Evolutionary conservation across 2,329 filamentous ascomycete species (phyloP).

Genomic region (Basipetospora chlamydospora): DNA sequence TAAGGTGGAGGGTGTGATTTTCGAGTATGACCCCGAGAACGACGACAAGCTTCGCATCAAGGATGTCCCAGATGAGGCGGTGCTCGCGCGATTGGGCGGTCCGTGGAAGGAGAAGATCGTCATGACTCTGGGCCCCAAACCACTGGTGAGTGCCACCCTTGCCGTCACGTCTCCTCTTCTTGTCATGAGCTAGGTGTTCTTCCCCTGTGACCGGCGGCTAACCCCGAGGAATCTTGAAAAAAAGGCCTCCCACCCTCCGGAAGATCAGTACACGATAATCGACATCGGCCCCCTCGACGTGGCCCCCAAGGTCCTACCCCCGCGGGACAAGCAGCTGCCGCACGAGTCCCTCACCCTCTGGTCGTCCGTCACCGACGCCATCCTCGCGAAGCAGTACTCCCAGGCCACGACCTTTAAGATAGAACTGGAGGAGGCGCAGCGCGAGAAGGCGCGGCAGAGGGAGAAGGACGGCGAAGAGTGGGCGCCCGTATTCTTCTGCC

Average conservation of each 20-base stretch:
- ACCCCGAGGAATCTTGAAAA: too few relatives aligned
- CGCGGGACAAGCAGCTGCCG: constrained; percentile 60
- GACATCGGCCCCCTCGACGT: constrained; percentile 77
- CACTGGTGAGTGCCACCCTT: constrained; percentile 28
- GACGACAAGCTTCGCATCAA: constrained; percentile 68
- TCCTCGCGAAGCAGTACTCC: constrained; percentile 66
- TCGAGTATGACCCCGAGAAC: constrained; percentile 76
- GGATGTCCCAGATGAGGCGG: constrained; percentile 73
- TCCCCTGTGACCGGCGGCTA: too few relatives aligned
- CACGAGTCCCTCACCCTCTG: constrained; percentile 87
- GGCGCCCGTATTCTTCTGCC: constrained; percentile 77
- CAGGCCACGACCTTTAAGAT: constrained; percentile 78
- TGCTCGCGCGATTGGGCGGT: constrained; percentile 70
- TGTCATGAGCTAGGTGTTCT: too few relatives aligned
- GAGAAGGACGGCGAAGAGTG: constrained; percentile 56
- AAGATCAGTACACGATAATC: constrained; percentile 62
- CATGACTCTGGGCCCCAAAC: constrained; percentile 45
- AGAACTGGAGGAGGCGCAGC: constrained; percentile 80
- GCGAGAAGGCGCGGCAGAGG: constrained; percentile 69
- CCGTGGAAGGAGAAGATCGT: constrained; percentile 65
- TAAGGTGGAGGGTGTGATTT: constrained; percentile 79
- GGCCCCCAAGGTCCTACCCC: constrained; percentile 64
- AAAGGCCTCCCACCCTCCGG: constrained; percentile 30
- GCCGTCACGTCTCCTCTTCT: too few relatives aligned
- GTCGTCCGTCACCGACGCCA: constrained; percentile 76